Conservation (phyloP, 345 rosid genomes). For the Pistacia atlantica region DNA sequence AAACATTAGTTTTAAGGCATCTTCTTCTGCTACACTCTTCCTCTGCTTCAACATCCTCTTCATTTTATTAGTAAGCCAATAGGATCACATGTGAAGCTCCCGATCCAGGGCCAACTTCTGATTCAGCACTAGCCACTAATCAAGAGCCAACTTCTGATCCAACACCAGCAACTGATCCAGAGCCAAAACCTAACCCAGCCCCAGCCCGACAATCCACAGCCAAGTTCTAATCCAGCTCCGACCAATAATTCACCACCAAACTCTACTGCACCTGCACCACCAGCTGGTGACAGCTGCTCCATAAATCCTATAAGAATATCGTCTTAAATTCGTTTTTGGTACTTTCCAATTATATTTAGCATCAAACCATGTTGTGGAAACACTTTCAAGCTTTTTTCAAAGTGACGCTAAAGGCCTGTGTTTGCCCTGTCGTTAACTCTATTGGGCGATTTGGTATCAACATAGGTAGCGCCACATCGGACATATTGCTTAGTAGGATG, state of each 20-base stretch:
- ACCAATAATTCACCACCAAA: conserved; percentile 12
- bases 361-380: conserved; percentile 18
- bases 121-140: too few relatives aligned
- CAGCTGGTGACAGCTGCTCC: neutral
- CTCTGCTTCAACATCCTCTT: conserved; percentile 20
- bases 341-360: neutral
- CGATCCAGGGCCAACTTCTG: conserved; percentile 5
- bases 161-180: neutral
- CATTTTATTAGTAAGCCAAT: conserved; percentile 13
- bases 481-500: neutral
- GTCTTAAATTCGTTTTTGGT: neutral
- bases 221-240: neutral
- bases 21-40: conserved; percentile 15
- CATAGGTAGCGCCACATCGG: neutral
- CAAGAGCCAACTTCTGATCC: neutral
- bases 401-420: conserved; percentile 21
- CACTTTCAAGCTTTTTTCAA: conserved; percentile 6
- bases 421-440: conserved; percentile 26
- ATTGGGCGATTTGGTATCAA: conserved; percentile 3
- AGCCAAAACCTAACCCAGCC: too few relatives aligned
- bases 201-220: neutral
- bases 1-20: too few relatives aligned
- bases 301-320: conserved; percentile 9
- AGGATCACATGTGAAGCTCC: neutral
- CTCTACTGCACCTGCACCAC: neutral